phyloP scores from a whole-genome alignment of 805 yeast genomes.

The Lipomyces japonicus region DNA sequence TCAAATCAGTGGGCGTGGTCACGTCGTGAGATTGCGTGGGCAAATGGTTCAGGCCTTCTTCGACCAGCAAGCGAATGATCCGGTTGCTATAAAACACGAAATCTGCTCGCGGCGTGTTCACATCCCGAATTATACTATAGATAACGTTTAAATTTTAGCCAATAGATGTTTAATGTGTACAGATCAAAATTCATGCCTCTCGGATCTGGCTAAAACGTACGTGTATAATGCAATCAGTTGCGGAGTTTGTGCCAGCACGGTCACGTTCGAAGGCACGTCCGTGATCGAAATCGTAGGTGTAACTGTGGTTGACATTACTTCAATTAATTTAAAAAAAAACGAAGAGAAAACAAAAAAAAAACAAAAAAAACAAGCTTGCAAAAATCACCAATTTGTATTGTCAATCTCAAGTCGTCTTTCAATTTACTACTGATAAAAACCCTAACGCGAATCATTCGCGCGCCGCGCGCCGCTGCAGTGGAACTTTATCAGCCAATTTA shows the following conservation, averaged over 20 bases:
- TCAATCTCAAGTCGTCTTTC: too few relatives aligned
- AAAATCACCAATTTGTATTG: too few relatives aligned
- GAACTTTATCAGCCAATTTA: too few relatives aligned
- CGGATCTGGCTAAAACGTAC: conserved; percentile 31
- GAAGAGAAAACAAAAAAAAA: too few relatives aligned
- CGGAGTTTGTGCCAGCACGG: conserved; percentile 78
- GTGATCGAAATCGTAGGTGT: conserved; percentile 8
- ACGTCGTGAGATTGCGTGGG: conserved; percentile 74
- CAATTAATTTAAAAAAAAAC: too few relatives aligned
- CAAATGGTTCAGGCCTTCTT: conserved; percentile 83
- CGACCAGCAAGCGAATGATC: conserved; percentile 88
- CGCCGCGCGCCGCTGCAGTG: too few relatives aligned
- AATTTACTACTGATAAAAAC: too few relatives aligned
- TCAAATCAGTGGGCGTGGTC: conserved; percentile 70
- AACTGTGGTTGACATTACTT: too few relatives aligned
- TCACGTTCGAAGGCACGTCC: conserved; percentile 47
- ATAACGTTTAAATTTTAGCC: too few relatives aligned
- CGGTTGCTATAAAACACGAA: conserved; percentile 94
- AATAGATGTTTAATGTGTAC: neutral
- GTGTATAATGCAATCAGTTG: conserved; percentile 85
- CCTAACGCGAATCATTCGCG: too few relatives aligned
- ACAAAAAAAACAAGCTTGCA: too few relatives aligned
- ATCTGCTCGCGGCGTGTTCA: conserved; percentile 76
- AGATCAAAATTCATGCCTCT: neutral
- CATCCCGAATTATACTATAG: conserved; percentile 78